Percentiles rank a stretch among this genome's conserved stretches.
phyloP scores from a whole-genome alignment of 805 yeast species.

The Metschnikowia colocasiae region DNA sequence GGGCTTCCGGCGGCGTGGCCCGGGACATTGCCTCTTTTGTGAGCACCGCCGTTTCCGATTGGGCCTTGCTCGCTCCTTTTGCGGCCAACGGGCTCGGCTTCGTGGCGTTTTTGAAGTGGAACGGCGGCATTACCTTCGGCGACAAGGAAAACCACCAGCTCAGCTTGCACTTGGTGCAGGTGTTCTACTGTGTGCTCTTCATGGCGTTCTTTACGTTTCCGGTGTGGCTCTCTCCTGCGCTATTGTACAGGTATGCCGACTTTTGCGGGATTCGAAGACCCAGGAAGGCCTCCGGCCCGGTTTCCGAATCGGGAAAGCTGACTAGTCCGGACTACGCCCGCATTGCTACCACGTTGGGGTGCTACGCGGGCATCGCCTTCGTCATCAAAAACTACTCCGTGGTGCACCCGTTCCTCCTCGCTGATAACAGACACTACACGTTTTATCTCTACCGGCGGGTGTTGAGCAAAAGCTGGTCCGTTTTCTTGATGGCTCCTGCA shows the following conservation, averaged over 20 bases:
- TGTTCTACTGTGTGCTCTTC: slow-evolving; percentile 73
- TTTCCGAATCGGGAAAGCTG: too few relatives aligned
- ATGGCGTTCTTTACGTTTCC: slow-evolving; percentile 68
- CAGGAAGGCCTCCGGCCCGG: too few relatives aligned
- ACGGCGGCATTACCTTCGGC: slow-evolving; percentile 87
- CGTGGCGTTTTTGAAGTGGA: slow-evolving; percentile 52
- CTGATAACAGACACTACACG: slow-evolving; percentile 92
- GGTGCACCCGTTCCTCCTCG: slow-evolving; percentile 84
- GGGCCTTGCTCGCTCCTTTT: slow-evolving; percentile 46
- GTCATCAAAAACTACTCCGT: slow-evolving; percentile 60
- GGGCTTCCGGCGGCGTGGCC: background rate
- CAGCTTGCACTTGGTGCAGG: slow-evolving; percentile 70
- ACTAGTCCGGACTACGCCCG: background rate
- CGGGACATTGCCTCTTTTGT: slow-evolving; percentile 4
- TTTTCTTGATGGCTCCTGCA: slow-evolving; percentile 54
- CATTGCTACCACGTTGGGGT: slow-evolving; percentile 1
- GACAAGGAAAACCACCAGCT: slow-evolving; percentile 82
- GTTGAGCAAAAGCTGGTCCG: slow-evolving; percentile 46
- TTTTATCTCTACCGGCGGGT: slow-evolving; percentile 78
- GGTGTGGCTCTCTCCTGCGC: slow-evolving; percentile 53
- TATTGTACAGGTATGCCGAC: slow-evolving; percentile 38
- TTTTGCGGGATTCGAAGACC: slow-evolving; percentile 13
- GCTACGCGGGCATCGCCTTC: slow-evolving; percentile 32
- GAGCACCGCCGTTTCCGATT: slow-evolving; percentile 15
- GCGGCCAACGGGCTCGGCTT: slow-evolving; percentile 51